These are phyloP conservation scores for Plantago lanceolata DNA, from an alignment of 305 asterid genomes.

Conservation along the genomic window DNA sequence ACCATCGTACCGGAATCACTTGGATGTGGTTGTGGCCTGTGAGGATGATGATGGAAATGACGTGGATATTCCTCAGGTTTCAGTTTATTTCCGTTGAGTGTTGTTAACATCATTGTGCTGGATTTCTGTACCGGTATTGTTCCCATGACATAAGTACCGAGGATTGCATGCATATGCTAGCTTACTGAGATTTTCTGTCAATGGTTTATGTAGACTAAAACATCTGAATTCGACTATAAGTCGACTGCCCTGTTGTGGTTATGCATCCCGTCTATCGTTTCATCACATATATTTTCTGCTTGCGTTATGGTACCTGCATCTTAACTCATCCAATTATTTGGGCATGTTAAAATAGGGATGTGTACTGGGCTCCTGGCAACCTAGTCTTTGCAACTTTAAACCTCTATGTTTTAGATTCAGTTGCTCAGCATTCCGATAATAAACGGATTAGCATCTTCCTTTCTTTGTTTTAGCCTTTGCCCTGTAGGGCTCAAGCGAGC, in stretches of 20 bases:
- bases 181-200: background rate
- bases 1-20: conserved; percentile 62
- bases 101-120: background rate
- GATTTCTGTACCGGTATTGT: background rate
- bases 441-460: too few species aligned
- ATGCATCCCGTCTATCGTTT: background rate
- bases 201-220: background rate
- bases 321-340: too few species aligned
- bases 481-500: too few species aligned
- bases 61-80: conserved; percentile 74
- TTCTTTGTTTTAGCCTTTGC: too few species aligned
- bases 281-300: background rate
- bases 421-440: too few species aligned
- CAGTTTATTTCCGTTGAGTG: conserved; percentile 62
- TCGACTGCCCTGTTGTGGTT: background rate
- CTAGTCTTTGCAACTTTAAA: background rate
- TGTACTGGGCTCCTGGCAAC: background rate
- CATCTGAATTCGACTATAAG: background rate
- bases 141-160: background rate
- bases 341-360: too few species aligned
- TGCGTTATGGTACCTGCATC: background rate
- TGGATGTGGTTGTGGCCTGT: conserved; percentile 80
- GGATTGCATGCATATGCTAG: background rate
- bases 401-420: too few species aligned
- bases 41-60: conserved; percentile 90